These are phyloP conservation scores for Physcomitrium patens DNA, from an alignment of 225 moss, liverwort and hornwort genomes.

Conservation along the genomic window DNA sequence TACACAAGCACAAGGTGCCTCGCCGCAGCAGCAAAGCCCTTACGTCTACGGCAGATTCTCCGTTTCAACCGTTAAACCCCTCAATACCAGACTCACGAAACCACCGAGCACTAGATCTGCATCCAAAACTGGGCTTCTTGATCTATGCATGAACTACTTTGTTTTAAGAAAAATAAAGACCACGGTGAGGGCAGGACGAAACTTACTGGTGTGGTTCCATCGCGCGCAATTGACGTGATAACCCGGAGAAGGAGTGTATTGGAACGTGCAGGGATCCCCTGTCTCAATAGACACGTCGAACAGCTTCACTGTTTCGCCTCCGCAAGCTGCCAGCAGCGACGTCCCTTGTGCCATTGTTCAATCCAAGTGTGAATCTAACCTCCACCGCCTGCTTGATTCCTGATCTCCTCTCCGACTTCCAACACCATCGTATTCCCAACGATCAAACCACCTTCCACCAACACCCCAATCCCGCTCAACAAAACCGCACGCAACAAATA, in stretches of 20 bases:
- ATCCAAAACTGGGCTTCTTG: slow-evolving; percentile 9
- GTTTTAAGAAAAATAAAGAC: background rate
- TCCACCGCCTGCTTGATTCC: slow-evolving; percentile 10
- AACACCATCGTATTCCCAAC: slow-evolving; percentile 29
- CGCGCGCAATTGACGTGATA: slow-evolving; percentile 96
- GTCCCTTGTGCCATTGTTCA: slow-evolving; percentile 54
- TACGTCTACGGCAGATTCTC: background rate
- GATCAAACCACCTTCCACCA: slow-evolving; percentile 5
- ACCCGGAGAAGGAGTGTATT: slow-evolving; percentile 88
- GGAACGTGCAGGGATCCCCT: slow-evolving; percentile 91
- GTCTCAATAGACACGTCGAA: slow-evolving; percentile 94
- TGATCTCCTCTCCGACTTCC: slow-evolving; percentile 23
- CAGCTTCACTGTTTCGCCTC: slow-evolving; percentile 97
- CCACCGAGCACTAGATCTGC: slow-evolving; percentile 8
- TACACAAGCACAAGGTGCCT: background rate
- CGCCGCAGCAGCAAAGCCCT: background rate
- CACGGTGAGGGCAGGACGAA: background rate
- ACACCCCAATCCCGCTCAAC: background rate
- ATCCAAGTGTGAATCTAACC: slow-evolving; percentile 28
- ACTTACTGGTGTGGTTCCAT: slow-evolving; percentile 99
- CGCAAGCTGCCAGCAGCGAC: slow-evolving; percentile 86
- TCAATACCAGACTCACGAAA: background rate
- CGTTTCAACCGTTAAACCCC: background rate
- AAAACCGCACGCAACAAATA: background rate
- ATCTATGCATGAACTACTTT: slow-evolving; percentile 4